Percentiles rank a stretch among this genome's conserved stretches.
Evolutionary conservation across 1,139 yeast genomes (phyloP).

Genomic region (Pichia sp.): DNA sequence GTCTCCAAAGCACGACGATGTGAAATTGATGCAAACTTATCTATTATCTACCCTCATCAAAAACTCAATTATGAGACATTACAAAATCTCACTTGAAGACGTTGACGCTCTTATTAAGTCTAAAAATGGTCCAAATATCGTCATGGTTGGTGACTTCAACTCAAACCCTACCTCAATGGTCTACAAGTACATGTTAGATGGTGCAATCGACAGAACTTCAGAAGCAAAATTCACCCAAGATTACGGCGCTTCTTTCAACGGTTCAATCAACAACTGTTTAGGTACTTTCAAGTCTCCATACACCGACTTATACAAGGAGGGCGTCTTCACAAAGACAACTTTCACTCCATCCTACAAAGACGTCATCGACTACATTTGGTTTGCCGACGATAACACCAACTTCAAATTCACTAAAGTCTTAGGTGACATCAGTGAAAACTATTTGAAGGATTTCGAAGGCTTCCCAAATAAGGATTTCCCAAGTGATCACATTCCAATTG

Average conservation of each 20-base stretch:
- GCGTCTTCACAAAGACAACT: constrained; percentile 44
- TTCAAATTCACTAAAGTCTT: constrained; percentile 33
- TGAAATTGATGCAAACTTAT: constrained; percentile 54
- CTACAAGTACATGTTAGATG: constrained; percentile 42
- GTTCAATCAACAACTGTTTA: constrained; percentile 28
- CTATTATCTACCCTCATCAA: constrained; percentile 36
- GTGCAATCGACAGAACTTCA: constrained; percentile 17
- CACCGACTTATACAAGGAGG: constrained; percentile 23
- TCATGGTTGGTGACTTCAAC: constrained; percentile 51
- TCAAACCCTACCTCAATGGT: constrained; percentile 50
- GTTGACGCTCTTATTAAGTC: constrained; percentile 17
- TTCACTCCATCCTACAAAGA: constrained; percentile 49
- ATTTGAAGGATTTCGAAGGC: constrained; percentile 29
- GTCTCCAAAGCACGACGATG: constrained; percentile 50
- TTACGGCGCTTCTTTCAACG: constrained; percentile 24
- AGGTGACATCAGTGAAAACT: constrained; percentile 30
- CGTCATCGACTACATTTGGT: constrained; percentile 61
- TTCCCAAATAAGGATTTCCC: constrained; percentile 45
- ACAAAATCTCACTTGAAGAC: constrained; percentile 30
- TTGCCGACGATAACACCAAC: constrained; percentile 35
- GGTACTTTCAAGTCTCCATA: constrained; percentile 30
- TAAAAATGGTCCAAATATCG: constrained; percentile 26
- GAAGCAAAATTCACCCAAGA: constrained; percentile 14
- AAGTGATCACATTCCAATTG: constrained; percentile 43
- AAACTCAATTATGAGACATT: constrained; percentile 22